Base-by-base conservation (phyloP, 176 grass and related monocot species). In the Eremochloa ophiuroides region DNA sequence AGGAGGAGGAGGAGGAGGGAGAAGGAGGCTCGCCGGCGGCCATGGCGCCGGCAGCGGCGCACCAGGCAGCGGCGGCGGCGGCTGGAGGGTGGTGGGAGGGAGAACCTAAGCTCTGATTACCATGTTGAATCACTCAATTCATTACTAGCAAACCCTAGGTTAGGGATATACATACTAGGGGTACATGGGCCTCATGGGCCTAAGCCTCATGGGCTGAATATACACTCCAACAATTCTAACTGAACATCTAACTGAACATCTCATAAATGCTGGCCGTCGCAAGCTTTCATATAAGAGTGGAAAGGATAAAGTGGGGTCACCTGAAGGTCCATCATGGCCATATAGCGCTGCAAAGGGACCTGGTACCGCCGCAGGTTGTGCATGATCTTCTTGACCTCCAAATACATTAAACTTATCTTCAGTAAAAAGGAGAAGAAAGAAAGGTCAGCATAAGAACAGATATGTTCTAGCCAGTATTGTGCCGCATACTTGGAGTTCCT, bases 251-350 rank as follows among this genome's bases (percentile, higher is more conserved):
- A 66, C n/a, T 18, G 18, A 77, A 51, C 12, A 62, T 50, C 53
- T 11, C 23, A n/a, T 9, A 66, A 38, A 22, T 28, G 38, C 56
- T 68, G n/a, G 44, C 29, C 47, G 28, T 73, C 55, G 58, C 15
- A 18, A 47, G 31, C 42, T 71, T 76, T 81, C 28, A 56, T 28
- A 62, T 10, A 62, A 60, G 71, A 62, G 65, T 27, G 75, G 75
- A 11, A 18, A 47, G 34, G 15, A 87, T 63, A 53, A 73, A 40
- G 43, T 42, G 38, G 13, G 13, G 67, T 50, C 87, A 95, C 97
- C 91, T 99, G 97, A 82, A 99, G 97, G 69, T 99, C 91, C 97
- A 99, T 99, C 97, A 99, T 99, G 35, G 97, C 91, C 75, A 93
- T 90, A 72, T 96, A 99, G 31, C 91, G 87, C 81, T 99, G 97